A percentile compares a stretch with the other conserved stretches of the same genome.
phyloP scores from a whole-genome alignment of 1,284 basidiomycete genomes.

The Cutaneotrichosporon daszewskae region DNA sequence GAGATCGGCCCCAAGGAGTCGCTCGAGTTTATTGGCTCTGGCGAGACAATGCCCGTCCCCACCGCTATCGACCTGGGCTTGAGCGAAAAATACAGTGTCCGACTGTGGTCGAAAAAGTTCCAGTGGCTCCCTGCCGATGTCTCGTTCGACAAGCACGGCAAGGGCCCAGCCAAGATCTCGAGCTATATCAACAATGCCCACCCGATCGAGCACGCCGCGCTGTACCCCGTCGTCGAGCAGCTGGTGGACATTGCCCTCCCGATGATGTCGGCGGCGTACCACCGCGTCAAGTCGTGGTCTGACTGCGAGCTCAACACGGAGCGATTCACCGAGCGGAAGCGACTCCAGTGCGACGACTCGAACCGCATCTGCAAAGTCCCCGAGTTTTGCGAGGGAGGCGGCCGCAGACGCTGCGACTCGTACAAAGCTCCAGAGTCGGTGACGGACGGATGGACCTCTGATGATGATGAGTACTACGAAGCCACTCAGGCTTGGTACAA shows the following conservation, averaged over 20 bases:
- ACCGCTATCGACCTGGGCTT: neutral
- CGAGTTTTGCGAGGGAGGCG: neutral
- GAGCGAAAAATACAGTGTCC: neutral
- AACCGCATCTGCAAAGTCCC: slow-evolving; percentile 5
- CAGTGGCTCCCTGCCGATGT: slow-evolving; percentile 12
- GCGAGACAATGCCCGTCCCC: neutral
- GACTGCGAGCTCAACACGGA: neutral
- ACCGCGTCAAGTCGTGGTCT: neutral
- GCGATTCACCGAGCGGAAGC: neutral
- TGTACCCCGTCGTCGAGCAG: neutral
- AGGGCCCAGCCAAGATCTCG: neutral
- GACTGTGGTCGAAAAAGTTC: neutral
- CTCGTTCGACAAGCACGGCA: neutral
- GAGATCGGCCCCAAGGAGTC: neutral
- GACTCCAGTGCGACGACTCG: slow-evolving; percentile 1
- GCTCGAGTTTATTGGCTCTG: neutral
- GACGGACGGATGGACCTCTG: no score
- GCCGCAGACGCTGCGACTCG: neutral
- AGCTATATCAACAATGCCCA: slow-evolving; percentile 16
- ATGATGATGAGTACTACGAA: neutral
- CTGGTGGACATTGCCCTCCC: neutral
- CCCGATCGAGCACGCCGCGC: slow-evolving; percentile 1
- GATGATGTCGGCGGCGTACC: neutral
- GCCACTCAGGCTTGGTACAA: slow-evolving; percentile 5
- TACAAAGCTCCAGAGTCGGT: slow-evolving; percentile 1